These are phyloP conservation scores for Puccinellia tenuiflora DNA, from an alignment of 176 grass and related monocot genomes.

Conservation along the genomic window DNA sequence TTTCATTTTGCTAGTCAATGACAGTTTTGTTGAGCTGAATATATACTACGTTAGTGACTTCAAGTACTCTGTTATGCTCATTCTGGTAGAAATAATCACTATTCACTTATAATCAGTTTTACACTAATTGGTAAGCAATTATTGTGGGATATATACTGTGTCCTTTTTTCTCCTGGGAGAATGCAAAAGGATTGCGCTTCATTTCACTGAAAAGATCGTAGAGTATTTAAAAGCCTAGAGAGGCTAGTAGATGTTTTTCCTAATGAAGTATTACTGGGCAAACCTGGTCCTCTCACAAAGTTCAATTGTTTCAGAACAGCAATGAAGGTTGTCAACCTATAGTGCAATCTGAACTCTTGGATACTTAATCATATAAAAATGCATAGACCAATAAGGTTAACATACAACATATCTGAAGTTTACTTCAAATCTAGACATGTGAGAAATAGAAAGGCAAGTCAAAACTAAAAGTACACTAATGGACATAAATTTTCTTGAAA, in stretches of 20 bases:
- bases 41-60: background rate
- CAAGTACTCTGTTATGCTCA: background rate
- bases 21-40: background rate
- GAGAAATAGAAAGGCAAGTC: background rate
- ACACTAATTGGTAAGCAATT: background rate
- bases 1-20: conserved; percentile 12
- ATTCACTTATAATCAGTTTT: background rate
- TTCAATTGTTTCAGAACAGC: background rate
- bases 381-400: background rate
- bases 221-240: no score
- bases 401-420: background rate
- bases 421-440: background rate
- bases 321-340: background rate
- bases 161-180: no score
- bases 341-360: background rate
- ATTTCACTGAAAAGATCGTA: no score
- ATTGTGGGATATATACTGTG: background rate
- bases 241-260: background rate
- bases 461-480: background rate
- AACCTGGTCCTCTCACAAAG: background rate
- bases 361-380: background rate
- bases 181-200: no score
- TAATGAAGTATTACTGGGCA: background rate
- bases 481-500: background rate
- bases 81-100: background rate